These are phyloP conservation scores for Mortierella sp. DNA, from an alignment of 371 early-diverging fungal genomes.

Conservation along the genomic window DNA sequence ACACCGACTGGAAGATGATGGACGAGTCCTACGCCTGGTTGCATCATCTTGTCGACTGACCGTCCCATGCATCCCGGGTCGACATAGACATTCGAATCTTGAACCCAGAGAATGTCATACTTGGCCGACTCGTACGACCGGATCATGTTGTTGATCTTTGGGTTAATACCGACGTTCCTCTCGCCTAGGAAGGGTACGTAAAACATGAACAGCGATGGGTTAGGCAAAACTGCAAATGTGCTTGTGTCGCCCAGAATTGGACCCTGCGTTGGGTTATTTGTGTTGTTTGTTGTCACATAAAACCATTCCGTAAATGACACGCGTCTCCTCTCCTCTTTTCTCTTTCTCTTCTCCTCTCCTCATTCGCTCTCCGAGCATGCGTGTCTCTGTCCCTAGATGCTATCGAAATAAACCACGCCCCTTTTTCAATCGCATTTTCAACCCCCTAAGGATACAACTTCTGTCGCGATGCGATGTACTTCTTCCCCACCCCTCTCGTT, in stretches of 20 bases:
- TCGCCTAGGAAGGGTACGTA: constrained; percentile 66
- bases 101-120: constrained; percentile 93
- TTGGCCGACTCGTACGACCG: constrained; percentile 81
- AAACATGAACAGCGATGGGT: not conserved
- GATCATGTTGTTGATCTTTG: constrained; percentile 95
- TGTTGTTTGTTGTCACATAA: not conserved
- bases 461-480: not conserved
- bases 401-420: not conserved
- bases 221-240: not conserved
- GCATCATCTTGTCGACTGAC: constrained; percentile 76
- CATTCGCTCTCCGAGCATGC: too few species aligned
- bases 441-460: too few species aligned
- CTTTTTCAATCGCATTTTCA: not conserved
- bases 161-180: constrained; percentile 83
- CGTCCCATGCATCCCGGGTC: constrained; percentile 81
- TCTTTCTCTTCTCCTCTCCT: too few species aligned
- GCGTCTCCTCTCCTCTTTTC: not conserved
- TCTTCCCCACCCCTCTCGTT: not conserved
- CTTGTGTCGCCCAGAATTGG: constrained; percentile 1
- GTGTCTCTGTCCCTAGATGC: not conserved
- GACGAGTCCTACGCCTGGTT: constrained; percentile 88
- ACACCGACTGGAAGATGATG: constrained; percentile 92
- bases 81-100: constrained; percentile 90
- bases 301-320: not conserved
- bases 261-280: not conserved